Evolutionary conservation across 768 basidiomycete genomes (phyloP).

Genomic region (Dentipellis fragilis): DNA sequence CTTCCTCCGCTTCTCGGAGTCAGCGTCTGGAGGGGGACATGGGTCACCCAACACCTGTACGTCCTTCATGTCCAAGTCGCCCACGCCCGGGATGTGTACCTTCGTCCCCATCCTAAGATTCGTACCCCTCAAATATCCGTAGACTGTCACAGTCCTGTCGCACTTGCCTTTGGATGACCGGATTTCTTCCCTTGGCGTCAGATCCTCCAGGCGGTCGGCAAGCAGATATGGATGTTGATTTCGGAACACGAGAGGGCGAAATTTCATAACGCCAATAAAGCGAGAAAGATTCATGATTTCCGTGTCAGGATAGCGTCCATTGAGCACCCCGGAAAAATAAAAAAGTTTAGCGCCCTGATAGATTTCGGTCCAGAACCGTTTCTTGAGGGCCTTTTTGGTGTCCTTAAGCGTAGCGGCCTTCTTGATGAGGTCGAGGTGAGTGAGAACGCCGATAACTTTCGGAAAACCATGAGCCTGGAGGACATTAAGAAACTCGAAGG

Average conservation of each 20-base stretch:
- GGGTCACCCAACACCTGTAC: slow-evolving; percentile 82
- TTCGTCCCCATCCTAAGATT: slow-evolving; percentile 66
- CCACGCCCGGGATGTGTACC: slow-evolving; percentile 92
- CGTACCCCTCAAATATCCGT: slow-evolving; percentile 90
- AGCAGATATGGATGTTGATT: slow-evolving; percentile 93
- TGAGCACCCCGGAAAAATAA: slow-evolving; percentile 92
- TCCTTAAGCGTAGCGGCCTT: slow-evolving; percentile 75
- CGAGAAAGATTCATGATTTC: slow-evolving; percentile 95
- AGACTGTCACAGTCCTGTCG: slow-evolving; percentile 88
- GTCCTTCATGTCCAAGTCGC: slow-evolving; percentile 71
- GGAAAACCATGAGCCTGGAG: slow-evolving; percentile 97
- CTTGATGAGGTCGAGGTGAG: slow-evolving; percentile 96
- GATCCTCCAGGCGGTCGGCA: slow-evolving; percentile 89
- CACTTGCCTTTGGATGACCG: slow-evolving; percentile 76
- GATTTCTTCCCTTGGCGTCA: slow-evolving; percentile 80
- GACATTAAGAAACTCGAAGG: slow-evolving; percentile 96
- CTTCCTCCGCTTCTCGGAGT: slow-evolving; percentile 85
- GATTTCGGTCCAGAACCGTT: slow-evolving; percentile 99
- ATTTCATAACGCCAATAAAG: slow-evolving; percentile 97
- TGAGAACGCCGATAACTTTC: slow-evolving; percentile 93
- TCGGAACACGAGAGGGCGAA: slow-evolving; percentile 92
- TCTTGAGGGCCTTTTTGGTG: slow-evolving; percentile 92
- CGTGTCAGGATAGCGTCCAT: slow-evolving; percentile 93
- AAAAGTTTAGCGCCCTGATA: slow-evolving; percentile 98
- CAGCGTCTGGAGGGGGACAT: slow-evolving; percentile 85